phyloP scores from a whole-genome alignment of 371 early-diverging fungal genomes.

The Actinomucor elegans region DNA sequence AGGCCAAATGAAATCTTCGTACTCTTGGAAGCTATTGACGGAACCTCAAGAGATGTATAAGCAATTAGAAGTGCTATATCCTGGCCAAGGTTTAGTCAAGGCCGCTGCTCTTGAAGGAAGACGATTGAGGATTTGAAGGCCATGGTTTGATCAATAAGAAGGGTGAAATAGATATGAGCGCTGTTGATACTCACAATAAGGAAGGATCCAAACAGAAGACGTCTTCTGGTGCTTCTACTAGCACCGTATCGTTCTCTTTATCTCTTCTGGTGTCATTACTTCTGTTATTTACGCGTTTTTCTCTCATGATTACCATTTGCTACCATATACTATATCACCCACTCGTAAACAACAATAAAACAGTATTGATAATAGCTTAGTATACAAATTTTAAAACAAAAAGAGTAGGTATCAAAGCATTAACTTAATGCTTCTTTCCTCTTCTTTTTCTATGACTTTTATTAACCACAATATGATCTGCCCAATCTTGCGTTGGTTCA shows the following conservation, averaged over 20 bases:
- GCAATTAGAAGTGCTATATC: constrained; percentile 31
- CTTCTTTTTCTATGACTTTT: constrained; percentile 34
- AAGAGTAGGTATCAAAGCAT: not conserved
- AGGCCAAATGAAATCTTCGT: constrained; percentile 44
- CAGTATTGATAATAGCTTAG: not conserved
- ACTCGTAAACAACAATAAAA: too few species aligned
- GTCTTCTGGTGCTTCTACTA: not conserved
- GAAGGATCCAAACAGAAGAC: not conserved
- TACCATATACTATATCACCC: not conserved
- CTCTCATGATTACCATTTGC: not conserved
- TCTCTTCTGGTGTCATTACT: not conserved
- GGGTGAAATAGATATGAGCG: not conserved
- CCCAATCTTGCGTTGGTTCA: constrained; percentile 26
- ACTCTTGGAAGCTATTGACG: constrained; percentile 41
- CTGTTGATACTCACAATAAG: not conserved
- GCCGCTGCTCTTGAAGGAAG: constrained; percentile 34
- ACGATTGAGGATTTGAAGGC: constrained; percentile 6
- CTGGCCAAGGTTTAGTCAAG: constrained; percentile 32
- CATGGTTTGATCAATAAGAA: not conserved
- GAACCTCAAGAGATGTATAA: constrained; percentile 15
- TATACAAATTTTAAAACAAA: not conserved
- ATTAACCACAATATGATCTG: constrained; percentile 40
- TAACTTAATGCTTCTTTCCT: constrained; percentile 17
- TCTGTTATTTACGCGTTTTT: not conserved
- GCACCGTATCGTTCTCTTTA: not conserved